Conservation (phyloP, 2,329 filamentous ascomycete genomes). For the Cladophialophora chaetospira region DNA sequence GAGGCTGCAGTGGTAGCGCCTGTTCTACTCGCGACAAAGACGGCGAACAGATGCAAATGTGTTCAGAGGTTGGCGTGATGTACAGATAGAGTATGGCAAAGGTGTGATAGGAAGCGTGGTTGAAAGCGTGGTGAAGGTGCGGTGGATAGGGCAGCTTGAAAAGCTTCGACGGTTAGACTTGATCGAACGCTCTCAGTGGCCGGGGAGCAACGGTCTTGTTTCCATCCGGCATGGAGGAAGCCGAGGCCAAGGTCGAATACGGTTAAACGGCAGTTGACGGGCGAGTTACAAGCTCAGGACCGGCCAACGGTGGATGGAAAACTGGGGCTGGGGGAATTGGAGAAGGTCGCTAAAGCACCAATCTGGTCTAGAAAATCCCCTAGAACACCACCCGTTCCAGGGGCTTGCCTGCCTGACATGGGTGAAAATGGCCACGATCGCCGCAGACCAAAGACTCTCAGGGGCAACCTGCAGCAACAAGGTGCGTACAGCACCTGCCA, state of each 20-base stretch:
- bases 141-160: slow-evolving; percentile 3
- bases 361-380: slow-evolving; percentile 10
- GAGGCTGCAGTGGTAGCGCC: too few relatives aligned
- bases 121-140: slow-evolving; percentile 5
- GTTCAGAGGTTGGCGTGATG: slow-evolving; percentile 1
- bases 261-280: background rate
- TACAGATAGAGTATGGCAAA: slow-evolving; percentile 11
- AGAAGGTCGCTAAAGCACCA: slow-evolving; percentile 9
- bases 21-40: background rate
- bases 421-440: slow-evolving; percentile 7
- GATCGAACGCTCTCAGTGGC: background rate
- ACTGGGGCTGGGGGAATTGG: slow-evolving; percentile 8
- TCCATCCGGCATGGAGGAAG: slow-evolving; percentile 2
- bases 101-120: slow-evolving; percentile 1
- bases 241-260: slow-evolving; percentile 3
- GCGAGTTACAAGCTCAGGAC: background rate
- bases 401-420: slow-evolving; percentile 4
- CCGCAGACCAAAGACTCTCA: background rate
- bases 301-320: background rate
- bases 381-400: slow-evolving; percentile 2
- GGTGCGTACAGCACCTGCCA: background rate
- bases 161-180: slow-evolving; percentile 9
- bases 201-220: slow-evolving; percentile 10
- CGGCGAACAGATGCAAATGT: background rate
- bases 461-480: too few relatives aligned